Percentiles rank a stretch among this genome's conserved stretches.
Conservation (phyloP, 495 filamentous ascomycete genomes). For the Podospora tetraspora region DNA sequence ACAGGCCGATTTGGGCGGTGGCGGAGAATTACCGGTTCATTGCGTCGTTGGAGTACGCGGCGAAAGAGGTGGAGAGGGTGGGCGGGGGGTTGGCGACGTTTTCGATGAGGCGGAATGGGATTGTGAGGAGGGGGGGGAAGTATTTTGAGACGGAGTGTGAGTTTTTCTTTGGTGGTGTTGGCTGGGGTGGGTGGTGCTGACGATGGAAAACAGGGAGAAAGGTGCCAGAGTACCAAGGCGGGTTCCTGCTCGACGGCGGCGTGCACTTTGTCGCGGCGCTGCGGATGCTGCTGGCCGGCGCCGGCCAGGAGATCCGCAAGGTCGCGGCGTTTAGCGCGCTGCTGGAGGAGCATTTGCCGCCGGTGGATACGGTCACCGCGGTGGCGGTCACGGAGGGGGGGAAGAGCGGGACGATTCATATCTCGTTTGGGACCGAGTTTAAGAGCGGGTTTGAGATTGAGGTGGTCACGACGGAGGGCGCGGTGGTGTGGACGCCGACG, state of each 20-base stretch:
- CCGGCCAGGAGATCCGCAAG: constrained; percentile 38
- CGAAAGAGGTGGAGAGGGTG: constrained; percentile 50
- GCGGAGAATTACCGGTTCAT: constrained; percentile 74
- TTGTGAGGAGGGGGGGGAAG: constrained; percentile 46
- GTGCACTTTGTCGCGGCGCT: constrained; percentile 67
- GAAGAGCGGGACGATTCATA: constrained; percentile 51
- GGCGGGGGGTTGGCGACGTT: constrained; percentile 67
- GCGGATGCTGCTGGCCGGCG: constrained; percentile 52
- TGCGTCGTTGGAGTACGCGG: constrained; percentile 50
- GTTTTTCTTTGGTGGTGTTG: not conserved
- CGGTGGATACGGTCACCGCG: constrained; percentile 68
- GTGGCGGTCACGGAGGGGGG: constrained; percentile 53
- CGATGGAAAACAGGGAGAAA: constrained; percentile 52
- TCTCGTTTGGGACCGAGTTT: constrained; percentile 65
- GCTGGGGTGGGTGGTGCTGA: not conserved
- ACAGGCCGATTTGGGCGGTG: constrained; percentile 54
- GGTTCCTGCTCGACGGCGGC: constrained; percentile 71
- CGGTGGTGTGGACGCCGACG: constrained; percentile 37
- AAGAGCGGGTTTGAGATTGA: constrained; percentile 43
- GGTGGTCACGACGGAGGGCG: constrained; percentile 50
- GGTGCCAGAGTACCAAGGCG: constrained; percentile 65
- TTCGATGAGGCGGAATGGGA: constrained; percentile 47
- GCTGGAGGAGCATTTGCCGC: constrained; percentile 57
- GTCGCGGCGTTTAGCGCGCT: constrained; percentile 56
- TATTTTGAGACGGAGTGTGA: constrained; percentile 56